A percentile compares a stretch with the other conserved stretches of the same genome.
phyloP scores from a whole-genome alignment of 176 grass and related monocot species.

The Ensete glaucum region DNA sequence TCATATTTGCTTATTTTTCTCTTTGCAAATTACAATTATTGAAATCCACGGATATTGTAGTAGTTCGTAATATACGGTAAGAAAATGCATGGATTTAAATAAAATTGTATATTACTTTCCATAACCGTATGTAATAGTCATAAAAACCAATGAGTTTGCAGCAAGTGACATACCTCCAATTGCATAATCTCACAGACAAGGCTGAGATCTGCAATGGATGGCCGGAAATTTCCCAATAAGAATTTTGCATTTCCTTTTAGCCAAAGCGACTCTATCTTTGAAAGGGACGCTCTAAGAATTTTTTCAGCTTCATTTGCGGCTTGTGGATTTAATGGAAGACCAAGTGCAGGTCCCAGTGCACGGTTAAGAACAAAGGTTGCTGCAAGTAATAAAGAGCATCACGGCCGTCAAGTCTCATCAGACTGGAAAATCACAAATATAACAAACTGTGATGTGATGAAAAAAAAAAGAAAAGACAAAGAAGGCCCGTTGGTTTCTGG shows the following conservation, averaged over 20 bases:
- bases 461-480: neutral
- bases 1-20: no score
- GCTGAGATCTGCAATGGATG: slow-evolving; percentile 78
- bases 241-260: slow-evolving; percentile 67
- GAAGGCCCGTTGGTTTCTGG: no score
- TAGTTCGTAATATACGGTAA: no score
- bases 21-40: no score
- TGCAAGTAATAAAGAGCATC: slow-evolving; percentile 21
- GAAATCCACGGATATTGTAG: no score
- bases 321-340: slow-evolving; percentile 38
- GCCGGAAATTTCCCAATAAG: slow-evolving; percentile 50
- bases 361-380: slow-evolving; percentile 43
- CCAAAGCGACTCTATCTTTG: slow-evolving; percentile 50
- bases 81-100: no score
- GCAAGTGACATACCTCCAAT: slow-evolving; percentile 46
- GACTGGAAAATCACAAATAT: neutral
- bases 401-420: neutral
- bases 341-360: slow-evolving; percentile 48
- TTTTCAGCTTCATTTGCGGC: slow-evolving; percentile 54
- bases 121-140: no score
- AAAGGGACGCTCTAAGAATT: slow-evolving; percentile 40
- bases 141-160: neutral
- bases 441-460: neutral
- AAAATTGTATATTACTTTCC: no score
- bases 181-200: slow-evolving; percentile 94